These are phyloP conservation scores for Linderniella brevidens DNA, from an alignment of 257 asterid species.

Conservation along the genomic window DNA sequence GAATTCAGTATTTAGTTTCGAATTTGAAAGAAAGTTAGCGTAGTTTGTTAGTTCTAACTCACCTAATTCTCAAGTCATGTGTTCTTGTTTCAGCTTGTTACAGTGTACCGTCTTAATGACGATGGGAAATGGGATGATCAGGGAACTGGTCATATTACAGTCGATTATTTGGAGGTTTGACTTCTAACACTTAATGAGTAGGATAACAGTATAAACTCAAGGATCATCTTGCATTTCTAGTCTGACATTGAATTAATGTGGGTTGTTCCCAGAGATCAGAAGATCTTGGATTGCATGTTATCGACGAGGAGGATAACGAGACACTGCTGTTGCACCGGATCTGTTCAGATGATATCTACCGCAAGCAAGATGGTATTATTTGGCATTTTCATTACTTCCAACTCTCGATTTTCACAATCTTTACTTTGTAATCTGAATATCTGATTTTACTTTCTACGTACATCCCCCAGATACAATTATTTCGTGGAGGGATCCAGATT, in stretches of 20 bases:
- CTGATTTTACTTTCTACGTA: background rate
- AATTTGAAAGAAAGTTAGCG: constrained; percentile 13
- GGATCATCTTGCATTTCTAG: constrained; percentile 4
- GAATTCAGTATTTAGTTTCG: background rate
- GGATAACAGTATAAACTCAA: background rate
- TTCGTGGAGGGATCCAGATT: constrained; percentile 96
- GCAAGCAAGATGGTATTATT: constrained; percentile 80
- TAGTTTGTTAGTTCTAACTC: background rate
- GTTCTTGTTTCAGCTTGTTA: constrained; percentile 60
- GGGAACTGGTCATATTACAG: constrained; percentile 83
- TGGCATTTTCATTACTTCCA: background rate
- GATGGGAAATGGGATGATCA: constrained; percentile 99
- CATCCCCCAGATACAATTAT: constrained; percentile 60
- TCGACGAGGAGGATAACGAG: constrained; percentile 80
- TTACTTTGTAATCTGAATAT: constrained; percentile 2
- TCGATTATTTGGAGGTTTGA: constrained; percentile 48
- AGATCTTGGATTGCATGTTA: constrained; percentile 61
- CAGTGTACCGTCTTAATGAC: constrained; percentile 79
- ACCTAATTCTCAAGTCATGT: constrained; percentile 6
- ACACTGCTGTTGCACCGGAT: constrained; percentile 68
- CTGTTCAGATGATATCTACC: constrained; percentile 83
- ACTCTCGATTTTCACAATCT: background rate
- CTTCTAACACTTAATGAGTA: background rate
- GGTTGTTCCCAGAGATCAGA: constrained; percentile 59
- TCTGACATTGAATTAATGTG: constrained; percentile 10